Evolutionary conservation across 176 grass and related monocot species (phyloP), one percentile per base, ranked within the genome.

Genomic region (Lolium perenne): DNA sequence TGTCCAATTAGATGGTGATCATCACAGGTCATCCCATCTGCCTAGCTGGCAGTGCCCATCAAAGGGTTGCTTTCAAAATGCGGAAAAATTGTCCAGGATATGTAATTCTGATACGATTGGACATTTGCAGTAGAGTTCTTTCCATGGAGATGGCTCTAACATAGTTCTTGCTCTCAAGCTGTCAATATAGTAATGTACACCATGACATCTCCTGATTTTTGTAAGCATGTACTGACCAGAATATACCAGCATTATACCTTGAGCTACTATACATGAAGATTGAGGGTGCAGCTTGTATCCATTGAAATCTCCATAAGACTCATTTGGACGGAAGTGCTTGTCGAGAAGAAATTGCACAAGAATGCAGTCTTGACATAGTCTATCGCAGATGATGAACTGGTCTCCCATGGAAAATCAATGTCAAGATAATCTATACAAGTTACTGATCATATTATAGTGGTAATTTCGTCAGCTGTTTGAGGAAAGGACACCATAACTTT

Each of bases 211-310:
- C 49, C 14, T 62, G 21, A 35, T 35, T 64, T 79, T 71, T 60
- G 46, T 26, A 45, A 20, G 58, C 32, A 29, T 14, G n/a, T 21
- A 56, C 0, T 69, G 20, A 71, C 82, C 32, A 60, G 79, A 73
- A 90, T 86, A 86, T 90, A 66, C 84, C 65, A 15, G 74, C n/a
- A 82, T 83, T 51, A 79, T 86, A 74, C 82, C 23, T 50, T 10
- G 43, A 70, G 45, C 60, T 59, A 54, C 40, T 22, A 22, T 65
- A 25, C 16, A 1, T 59, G 59, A 58, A 77, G 22, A 77, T 25
- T 71, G 74, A 78, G 74, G 74, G 58, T 22, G 35, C 80, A 87
- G 26, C 79, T 46, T 82, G 58, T 76, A 25, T 79, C 65, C 81
- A 40, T 83, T 70, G 80, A 14, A 65, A 56, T 38, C 32, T 75